These are phyloP conservation scores for Cyanidium caldarium DNA, from an alignment of 23 red algal genomes.

Conservation along the genomic window DNA sequence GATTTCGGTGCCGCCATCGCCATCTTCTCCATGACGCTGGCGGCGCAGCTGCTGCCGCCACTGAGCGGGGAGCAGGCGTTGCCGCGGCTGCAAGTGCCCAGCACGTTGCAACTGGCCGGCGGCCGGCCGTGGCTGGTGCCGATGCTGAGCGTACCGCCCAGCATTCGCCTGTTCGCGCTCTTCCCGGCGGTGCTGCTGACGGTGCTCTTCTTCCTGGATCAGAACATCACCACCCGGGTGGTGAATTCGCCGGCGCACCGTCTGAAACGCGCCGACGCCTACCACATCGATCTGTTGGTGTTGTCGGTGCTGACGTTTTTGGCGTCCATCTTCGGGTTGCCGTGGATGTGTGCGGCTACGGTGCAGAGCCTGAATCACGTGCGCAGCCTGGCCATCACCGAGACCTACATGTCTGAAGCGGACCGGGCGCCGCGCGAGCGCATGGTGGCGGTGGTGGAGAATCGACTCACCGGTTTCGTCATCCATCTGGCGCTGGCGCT, in stretches of 20 bases:
- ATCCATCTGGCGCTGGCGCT: conserved; percentile 39
- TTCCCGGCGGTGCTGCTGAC: conserved; percentile 74
- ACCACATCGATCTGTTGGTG: conserved; percentile 71
- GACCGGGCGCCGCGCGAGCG: conserved; percentile 14
- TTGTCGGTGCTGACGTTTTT: conserved; percentile 52
- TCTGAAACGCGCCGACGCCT: conserved; percentile 64
- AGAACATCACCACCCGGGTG: conserved; percentile 74
- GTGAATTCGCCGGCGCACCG: conserved; percentile 66
- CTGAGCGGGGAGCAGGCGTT: conserved; percentile 21
- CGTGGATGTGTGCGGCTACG: conserved; percentile 91
- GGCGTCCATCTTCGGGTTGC: conserved; percentile 66
- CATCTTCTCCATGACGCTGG: conserved; percentile 49
- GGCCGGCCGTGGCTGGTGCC: conserved; percentile 47
- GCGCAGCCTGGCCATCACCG: conserved; percentile 43
- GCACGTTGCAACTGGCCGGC: conserved; percentile 41
- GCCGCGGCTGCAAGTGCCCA: conserved; percentile 34
- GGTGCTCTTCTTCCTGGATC: conserved; percentile 83
- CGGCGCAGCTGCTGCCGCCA: conserved; percentile 39
- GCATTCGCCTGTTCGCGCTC: conserved; percentile 31
- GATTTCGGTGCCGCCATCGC: conserved; percentile 70
- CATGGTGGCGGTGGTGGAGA: conserved; percentile 50
- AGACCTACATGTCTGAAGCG: background rate
- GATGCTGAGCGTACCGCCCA: conserved; percentile 26
- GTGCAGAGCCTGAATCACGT: conserved; percentile 85
- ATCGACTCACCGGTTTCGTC: conserved; percentile 39